phyloP scores from a whole-genome alignment of 2,329 filamentous ascomycete genomes.

The Ophiostoma tasmaniense region DNA sequence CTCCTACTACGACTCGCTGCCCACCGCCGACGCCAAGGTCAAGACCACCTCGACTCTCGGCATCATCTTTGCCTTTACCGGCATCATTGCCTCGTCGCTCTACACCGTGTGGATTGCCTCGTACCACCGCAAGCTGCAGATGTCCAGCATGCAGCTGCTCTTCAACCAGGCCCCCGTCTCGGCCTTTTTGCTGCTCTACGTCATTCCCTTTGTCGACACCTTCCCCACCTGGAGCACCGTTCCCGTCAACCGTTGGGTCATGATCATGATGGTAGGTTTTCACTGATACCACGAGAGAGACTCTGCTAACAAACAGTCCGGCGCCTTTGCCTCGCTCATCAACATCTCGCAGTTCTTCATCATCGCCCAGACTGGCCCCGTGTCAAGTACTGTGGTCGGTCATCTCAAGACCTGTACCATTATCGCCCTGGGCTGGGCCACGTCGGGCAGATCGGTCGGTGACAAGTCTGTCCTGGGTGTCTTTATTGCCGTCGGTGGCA shows the following conservation, averaged over 20 bases:
- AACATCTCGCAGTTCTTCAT: constrained; percentile 59
- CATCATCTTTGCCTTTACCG: constrained; percentile 55
- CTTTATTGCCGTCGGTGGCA: constrained; percentile 47
- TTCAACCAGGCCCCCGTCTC: constrained; percentile 60
- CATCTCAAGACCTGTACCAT: constrained; percentile 59
- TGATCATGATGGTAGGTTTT: constrained; percentile 48
- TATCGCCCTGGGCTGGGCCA: constrained; percentile 54
- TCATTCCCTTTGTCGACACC: constrained; percentile 57
- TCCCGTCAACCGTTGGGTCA: constrained; percentile 42
- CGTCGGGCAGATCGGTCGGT: constrained; percentile 45
- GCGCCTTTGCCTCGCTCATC: constrained; percentile 54
- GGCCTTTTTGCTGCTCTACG: constrained; percentile 53
- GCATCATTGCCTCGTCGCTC: constrained; percentile 56
- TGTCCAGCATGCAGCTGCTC: constrained; percentile 61
- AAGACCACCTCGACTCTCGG: constrained; percentile 51
- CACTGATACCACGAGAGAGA: no score
- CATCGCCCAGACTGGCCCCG: constrained; percentile 51
- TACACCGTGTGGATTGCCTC: constrained; percentile 63
- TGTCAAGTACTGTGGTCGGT: constrained; percentile 57
- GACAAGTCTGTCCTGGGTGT: constrained; percentile 49
- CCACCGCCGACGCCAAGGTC: constrained; percentile 36
- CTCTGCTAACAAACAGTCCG: constrained; percentile 39
- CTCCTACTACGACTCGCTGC: constrained; percentile 59
- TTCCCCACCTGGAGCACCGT: constrained; percentile 50
- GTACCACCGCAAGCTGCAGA: constrained; percentile 56